Conservation (phyloP, 2,329 filamentous ascomycete species). For the Claviceps pazoutovae region DNA sequence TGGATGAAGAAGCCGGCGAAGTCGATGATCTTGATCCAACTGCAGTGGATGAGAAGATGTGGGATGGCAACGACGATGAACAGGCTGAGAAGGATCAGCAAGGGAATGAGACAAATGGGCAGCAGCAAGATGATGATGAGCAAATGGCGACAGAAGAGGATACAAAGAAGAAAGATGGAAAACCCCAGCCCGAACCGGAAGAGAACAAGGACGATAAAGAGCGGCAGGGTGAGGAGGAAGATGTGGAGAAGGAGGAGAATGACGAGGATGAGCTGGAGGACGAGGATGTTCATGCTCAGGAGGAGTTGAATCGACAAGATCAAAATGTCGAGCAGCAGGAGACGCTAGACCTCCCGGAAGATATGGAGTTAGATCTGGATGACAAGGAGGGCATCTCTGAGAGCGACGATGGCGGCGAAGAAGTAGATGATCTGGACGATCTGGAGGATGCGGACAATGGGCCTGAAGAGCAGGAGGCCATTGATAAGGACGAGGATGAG, state of each 20-base stretch:
- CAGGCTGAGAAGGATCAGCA: conserved; percentile 73
- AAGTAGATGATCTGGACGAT: conserved; percentile 44
- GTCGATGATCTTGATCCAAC: conserved; percentile 83
- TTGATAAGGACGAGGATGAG: conserved; percentile 17
- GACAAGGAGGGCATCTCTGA: conserved; percentile 45
- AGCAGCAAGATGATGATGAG: conserved; percentile 52
- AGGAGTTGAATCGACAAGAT: conserved; percentile 47
- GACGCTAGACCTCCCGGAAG: conserved; percentile 70
- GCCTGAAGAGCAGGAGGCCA: conserved; percentile 21
- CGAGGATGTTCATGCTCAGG: conserved; percentile 39
- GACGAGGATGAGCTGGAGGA: conserved; percentile 48
- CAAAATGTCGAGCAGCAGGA: conserved; percentile 72
- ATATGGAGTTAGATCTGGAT: conserved; percentile 74
- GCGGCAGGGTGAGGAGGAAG: conserved; percentile 21
- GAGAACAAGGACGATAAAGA: conserved; percentile 24
- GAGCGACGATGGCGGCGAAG: conserved; percentile 32
- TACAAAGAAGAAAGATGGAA: conserved; percentile 27
- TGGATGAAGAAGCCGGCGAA: conserved; percentile 81
- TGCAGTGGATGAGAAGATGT: conserved; percentile 96
- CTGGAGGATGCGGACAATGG: conserved; percentile 31
- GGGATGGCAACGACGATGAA: conserved; percentile 75
- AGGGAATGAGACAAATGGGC: conserved; percentile 56
- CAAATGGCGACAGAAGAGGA: conserved; percentile 46
- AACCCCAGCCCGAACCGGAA: conserved; percentile 34
- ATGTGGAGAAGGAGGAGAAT: conserved; percentile 16